Base-by-base conservation (phyloP, 768 basidiomycete species). In the Cantharellus cinnabarinus region DNA sequence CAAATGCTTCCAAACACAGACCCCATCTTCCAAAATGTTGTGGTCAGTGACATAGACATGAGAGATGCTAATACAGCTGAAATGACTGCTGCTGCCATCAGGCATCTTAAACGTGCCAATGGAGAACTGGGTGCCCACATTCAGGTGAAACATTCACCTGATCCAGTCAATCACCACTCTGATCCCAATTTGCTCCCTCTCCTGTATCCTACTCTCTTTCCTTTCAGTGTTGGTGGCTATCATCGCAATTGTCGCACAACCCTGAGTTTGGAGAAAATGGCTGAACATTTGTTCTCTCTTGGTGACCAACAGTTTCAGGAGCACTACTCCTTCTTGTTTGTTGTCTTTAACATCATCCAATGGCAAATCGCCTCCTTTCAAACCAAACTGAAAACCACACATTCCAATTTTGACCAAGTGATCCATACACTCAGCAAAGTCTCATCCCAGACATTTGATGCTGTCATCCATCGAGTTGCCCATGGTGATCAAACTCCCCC, bases 131-230 rank as follows among this genome's bases (percentile, higher is more conserved):
- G 61, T 4, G 50, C 41, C 5, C 51, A 52, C 52, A 20, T 63
- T 35, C 40, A 64, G 38, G 59, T 64, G 5, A 52, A 35, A 4
- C 64, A 64, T 50, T 57, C 20, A 2, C 3, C 3, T 4, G 3
- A 42, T 7, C 63, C 63, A 4, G 62, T 40, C 2, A 63, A 64
- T 58, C 56, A 61, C 35, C 63, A 59, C 35, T 5, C 42, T 4
- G 60, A 64, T 58, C 48, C 57, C 3, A 15, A 50, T 2, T 38
- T 65, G 1, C 63, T 65, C 48, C 64, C 60, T 1, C 42, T 63
- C 63, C 50, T 65, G 3, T 65, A 64, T 57, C 65, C 65, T 2
- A 65, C 63, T 7, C 48, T 66, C 0, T 65, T 61, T 57, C 65
- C 65, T n/a, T 65, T 61, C 56, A 64, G 63, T 1, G 2, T 54